These are phyloP conservation scores for Ustilago shanxiensis DNA, from an alignment of 1,284 basidiomycete genomes.

Conservation along the genomic window DNA sequence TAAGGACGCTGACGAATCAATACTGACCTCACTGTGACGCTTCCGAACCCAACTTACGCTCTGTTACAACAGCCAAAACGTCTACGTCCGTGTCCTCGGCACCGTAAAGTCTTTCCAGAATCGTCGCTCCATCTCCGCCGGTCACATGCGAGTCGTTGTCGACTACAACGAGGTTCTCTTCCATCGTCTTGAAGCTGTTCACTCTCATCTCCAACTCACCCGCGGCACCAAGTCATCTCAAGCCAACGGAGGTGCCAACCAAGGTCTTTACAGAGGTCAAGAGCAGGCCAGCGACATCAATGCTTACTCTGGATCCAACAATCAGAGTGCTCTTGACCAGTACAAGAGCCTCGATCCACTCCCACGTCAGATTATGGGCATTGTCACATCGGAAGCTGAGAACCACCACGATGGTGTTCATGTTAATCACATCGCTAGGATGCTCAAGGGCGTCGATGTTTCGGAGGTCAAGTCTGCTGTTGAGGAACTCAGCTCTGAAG, in stretches of 20 bases:
- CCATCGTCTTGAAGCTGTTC: constrained; percentile 78
- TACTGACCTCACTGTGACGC: constrained; percentile 13
- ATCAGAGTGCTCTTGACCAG: constrained; percentile 40
- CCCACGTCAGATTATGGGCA: constrained; percentile 50
- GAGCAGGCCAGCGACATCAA: constrained; percentile 41
- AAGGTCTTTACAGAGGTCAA: constrained; percentile 9
- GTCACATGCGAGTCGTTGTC: constrained; percentile 72
- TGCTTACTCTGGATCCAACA: constrained; percentile 46
- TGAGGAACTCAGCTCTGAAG: constrained; percentile 60
- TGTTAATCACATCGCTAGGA: constrained; percentile 44
- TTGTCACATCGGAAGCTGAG: constrained; percentile 52
- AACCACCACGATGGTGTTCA: constrained; percentile 60
- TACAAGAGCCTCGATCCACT: constrained; percentile 46
- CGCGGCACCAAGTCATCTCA: constrained; percentile 29
- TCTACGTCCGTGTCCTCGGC: constrained; percentile 89
- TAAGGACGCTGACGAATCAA: no score
- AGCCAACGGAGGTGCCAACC: constrained; percentile 15
- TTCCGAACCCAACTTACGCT: neutral
- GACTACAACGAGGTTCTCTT: constrained; percentile 87
- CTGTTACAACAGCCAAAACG: constrained; percentile 76
- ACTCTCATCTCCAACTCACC: constrained; percentile 63
- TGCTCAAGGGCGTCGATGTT: constrained; percentile 45
- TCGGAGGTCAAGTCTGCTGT: constrained; percentile 54
- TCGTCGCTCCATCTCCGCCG: constrained; percentile 79
- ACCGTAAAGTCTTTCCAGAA: constrained; percentile 86